phyloP scores from a whole-genome alignment of 106 monocot genomes.

The Agapanthus africanus region DNA sequence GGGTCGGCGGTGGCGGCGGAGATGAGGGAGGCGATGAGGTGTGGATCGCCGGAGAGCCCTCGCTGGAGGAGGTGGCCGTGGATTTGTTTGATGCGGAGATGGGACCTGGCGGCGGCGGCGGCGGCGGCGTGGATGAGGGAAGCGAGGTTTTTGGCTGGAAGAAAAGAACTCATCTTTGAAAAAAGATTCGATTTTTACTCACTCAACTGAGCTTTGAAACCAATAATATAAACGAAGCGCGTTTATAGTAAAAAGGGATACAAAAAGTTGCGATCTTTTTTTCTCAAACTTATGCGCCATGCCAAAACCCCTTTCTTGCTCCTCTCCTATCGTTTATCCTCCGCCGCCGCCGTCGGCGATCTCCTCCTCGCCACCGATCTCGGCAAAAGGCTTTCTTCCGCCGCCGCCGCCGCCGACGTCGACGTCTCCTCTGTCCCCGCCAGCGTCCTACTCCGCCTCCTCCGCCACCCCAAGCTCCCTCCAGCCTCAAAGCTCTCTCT shows the following conservation, averaged over 20 bases:
- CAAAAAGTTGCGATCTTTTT: too few species aligned
- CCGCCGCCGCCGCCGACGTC: background rate
- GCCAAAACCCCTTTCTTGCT: background rate
- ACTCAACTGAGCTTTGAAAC: too few species aligned
- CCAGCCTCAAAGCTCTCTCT: constrained; percentile 32
- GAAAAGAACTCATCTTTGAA: too few species aligned
- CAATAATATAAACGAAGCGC: too few species aligned
- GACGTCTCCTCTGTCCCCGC: background rate
- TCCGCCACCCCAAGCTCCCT: constrained; percentile 31
- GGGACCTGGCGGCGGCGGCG: too few species aligned
- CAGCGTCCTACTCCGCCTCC: constrained; percentile 20
- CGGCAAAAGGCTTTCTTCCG: too few species aligned
- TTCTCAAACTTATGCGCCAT: constrained; percentile 1
- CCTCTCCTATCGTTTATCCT: background rate
- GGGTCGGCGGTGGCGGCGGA: constrained; percentile 9
- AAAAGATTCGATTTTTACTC: too few species aligned
- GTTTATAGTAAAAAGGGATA: too few species aligned
- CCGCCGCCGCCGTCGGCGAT: background rate
- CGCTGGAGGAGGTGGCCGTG: constrained; percentile 27
- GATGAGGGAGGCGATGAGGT: constrained; percentile 8
- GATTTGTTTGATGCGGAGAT: constrained; percentile 26
- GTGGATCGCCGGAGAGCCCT: background rate
- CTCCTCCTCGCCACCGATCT: too few species aligned
- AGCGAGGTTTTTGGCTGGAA: too few species aligned
- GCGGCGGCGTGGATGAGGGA: too few species aligned